These are phyloP conservation scores for Mucor plumbeus DNA, from an alignment of 371 early-diverging fungal species.

Conservation along the genomic window DNA sequence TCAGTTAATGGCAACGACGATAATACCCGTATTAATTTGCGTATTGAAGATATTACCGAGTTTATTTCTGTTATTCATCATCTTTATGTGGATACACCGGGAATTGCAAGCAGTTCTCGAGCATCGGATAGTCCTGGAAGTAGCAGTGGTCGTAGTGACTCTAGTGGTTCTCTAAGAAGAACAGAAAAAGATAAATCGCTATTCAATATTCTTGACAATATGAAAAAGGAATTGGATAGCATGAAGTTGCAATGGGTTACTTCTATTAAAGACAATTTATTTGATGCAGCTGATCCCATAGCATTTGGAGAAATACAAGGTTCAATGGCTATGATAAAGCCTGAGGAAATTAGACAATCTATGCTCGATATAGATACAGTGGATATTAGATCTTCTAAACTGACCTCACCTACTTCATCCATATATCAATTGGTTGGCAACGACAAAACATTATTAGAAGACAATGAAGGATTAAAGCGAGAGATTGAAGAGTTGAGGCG, in stretches of 20 bases:
- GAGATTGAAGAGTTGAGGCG: neutral
- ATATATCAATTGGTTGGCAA: conserved; percentile 7
- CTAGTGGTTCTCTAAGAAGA: neutral
- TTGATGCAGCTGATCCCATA: conserved; percentile 5
- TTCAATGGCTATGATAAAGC: neutral
- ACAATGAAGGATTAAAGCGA: conserved; percentile 3
- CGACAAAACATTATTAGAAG: conserved; percentile 5
- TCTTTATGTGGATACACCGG: conserved; percentile 12
- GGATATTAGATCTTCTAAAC: neutral
- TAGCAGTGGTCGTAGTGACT: neutral
- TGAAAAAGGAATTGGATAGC: conserved; percentile 62
- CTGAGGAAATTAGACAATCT: neutral
- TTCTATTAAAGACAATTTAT: conserved; percentile 52
- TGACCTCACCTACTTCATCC: conserved; percentile 14
- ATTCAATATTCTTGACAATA: conserved; percentile 37
- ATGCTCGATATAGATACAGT: neutral
- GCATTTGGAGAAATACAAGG: neutral
- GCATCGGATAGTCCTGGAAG: neutral
- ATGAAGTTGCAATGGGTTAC: conserved; percentile 64
- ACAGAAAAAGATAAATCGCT: neutral
- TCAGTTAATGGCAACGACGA: conserved; percentile 48
- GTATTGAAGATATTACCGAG: conserved; percentile 12
- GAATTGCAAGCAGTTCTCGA: neutral
- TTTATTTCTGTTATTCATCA: conserved; percentile 20
- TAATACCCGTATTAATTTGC: neutral